Conservation (phyloP, 441 rosid species). For the Bruguiera hainesii region DNA sequence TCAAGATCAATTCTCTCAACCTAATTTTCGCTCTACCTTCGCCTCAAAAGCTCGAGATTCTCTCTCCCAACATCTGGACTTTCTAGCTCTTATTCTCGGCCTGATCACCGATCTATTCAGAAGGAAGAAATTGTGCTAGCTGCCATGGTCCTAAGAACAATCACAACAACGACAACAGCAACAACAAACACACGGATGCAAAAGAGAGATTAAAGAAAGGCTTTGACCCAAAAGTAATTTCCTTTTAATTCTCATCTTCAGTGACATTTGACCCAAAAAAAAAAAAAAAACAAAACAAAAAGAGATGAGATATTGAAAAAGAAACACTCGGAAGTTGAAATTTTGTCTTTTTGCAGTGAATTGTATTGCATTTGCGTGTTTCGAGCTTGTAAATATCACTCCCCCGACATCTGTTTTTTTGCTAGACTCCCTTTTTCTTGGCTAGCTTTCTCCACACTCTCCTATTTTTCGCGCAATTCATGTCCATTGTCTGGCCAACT, state of each 20-base stretch:
- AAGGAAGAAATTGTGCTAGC: conserved; percentile 26
- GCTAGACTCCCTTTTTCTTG: too few species aligned
- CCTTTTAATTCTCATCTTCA: too few species aligned
- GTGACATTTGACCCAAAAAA: too few species aligned
- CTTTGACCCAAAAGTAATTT: conserved; percentile 17
- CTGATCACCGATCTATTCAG: conserved; percentile 58
- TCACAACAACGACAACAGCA: background rate
- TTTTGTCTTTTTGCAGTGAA: too few species aligned
- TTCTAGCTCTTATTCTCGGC: conserved; percentile 70
- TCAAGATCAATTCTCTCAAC: conserved; percentile 26
- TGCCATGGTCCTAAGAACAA: conserved; percentile 22
- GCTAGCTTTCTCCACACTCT: too few species aligned
- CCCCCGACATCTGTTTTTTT: too few species aligned
- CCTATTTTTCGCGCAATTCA: too few species aligned
- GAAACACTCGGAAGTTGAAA: too few species aligned
- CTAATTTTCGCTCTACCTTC: conserved; percentile 9
- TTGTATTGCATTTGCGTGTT: too few species aligned
- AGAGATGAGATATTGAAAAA: conserved; percentile 32
- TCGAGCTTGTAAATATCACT: too few species aligned
- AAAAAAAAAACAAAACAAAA: too few species aligned
- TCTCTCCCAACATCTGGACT: conserved; percentile 80
- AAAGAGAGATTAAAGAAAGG: conserved; percentile 87
- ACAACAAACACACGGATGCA: conserved; percentile 28
- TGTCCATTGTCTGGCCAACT: too few species aligned
- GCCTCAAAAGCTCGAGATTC: conserved; percentile 31